Evolutionary conservation across 176 grass and related monocot genomes (phyloP), one percentile per base, ranked within the genome.

Genomic region (Oryza meridionalis): DNA sequence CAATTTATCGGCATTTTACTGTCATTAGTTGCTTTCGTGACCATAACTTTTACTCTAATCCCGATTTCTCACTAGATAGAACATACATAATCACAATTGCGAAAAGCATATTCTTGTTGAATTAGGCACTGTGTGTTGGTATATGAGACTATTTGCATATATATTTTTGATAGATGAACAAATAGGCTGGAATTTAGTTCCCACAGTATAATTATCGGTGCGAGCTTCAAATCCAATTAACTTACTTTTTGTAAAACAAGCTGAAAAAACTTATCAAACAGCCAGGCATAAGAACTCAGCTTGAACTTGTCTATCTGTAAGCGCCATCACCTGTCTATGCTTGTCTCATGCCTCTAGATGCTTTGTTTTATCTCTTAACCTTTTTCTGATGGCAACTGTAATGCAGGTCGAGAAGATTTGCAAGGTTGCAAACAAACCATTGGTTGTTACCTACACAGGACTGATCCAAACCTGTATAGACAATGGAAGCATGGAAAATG

Each of bases 391-490:
- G 12, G 43, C 27, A 73, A 68, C 38, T 43, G 83, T 69, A 83
- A 51, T 89, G 87, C 91, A 95, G 96, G 85, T 98, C 68, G 82
- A 92, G 27, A 98, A 95, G 83, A 95, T 98, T 85, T 98, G 96
- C 83, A 95, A 93, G 81, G 96, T 98, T 75, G 96, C 96, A 70
- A 95, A 98, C 73, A 98, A 98, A 86, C 96, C 96, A 10, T 81
- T 98, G 71, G 93, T 95, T 90, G 96, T 98, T 64, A 93, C 96
- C 40, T 98, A 95, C 78, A 95, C 96, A 38, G 96, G 96, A 62
- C 80, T 98, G 47, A 95, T 98, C 77, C 93, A 95, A 88, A 81
- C 85, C 73, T 98, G 96, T 82, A 79, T 95, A 81, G 80, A 90
- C 83, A 90, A 88, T 77, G 88, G 91, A 46, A 90, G 84, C 80